A percentile compares a stretch with the other conserved stretches of the same genome.
These are phyloP conservation scores for Eustoma russellianum DNA, from an alignment of 257 asterid genomes.

Conservation along the genomic window DNA sequence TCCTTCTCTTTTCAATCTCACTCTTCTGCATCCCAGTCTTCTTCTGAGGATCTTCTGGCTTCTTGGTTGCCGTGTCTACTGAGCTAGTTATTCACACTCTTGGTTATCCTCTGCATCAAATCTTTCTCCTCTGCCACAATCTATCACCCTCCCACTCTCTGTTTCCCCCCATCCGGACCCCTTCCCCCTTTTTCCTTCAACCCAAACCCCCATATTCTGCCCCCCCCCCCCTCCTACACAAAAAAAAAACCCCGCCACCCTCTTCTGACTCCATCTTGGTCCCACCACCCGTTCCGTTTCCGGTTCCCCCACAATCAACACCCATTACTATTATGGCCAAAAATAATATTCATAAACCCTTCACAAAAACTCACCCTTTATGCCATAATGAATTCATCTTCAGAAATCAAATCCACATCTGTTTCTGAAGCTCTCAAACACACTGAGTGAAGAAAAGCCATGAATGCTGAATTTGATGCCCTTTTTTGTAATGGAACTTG, in stretches of 20 bases:
- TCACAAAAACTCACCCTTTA: neutral
- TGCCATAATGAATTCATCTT: neutral
- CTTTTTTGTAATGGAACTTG: neutral
- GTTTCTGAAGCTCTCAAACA: neutral
- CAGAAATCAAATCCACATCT: neutral
- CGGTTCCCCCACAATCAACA: neutral
- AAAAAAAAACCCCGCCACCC: too few species aligned
- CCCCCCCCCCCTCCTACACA: too few species aligned
- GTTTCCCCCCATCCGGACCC: neutral
- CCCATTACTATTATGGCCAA: neutral
- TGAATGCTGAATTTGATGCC: neutral
- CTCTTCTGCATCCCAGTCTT: neutral
- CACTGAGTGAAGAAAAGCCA: neutral
- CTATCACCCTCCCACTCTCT: neutral
- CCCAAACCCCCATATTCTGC: too few species aligned
- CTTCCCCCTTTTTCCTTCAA: too few species aligned
- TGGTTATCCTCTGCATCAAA: too few species aligned
- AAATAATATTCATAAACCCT: neutral
- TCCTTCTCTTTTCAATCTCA: neutral
- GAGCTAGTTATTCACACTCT: too few species aligned
- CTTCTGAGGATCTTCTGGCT: too few species aligned
- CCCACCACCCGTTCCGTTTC: too few species aligned
- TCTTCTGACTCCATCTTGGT: too few species aligned
- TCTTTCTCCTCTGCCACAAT: neutral
- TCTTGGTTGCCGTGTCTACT: too few species aligned